Conservation (phyloP, 768 basidiomycete species). For the Suillus plorans region DNA sequence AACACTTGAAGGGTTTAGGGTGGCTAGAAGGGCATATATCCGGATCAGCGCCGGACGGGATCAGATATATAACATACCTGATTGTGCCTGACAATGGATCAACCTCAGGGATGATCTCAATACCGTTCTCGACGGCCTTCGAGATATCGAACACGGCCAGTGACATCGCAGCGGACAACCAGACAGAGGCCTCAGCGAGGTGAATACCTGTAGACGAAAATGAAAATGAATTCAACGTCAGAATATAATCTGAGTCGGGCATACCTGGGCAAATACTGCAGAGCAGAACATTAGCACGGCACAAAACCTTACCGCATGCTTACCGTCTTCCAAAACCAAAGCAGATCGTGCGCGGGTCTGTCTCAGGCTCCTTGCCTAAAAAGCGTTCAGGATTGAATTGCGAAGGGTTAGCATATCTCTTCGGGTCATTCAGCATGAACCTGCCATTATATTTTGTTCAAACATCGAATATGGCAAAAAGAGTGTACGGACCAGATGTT, state of each 20-base stretch:
- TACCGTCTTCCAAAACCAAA: constrained; percentile 72
- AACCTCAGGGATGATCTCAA: constrained; percentile 46
- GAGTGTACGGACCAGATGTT: constrained; percentile 19
- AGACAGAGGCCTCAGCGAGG: constrained; percentile 45
- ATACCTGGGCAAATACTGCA: constrained; percentile 30
- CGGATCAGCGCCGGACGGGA: background rate
- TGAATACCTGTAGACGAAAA: constrained; percentile 37
- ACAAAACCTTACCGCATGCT: constrained; percentile 18
- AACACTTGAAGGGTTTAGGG: no score
- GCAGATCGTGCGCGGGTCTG: constrained; percentile 57
- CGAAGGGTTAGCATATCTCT: constrained; percentile 51
- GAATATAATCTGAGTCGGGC: background rate
- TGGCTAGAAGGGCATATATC: constrained; percentile 22
- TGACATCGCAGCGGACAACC: constrained; percentile 35
- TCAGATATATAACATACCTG: constrained; percentile 34
- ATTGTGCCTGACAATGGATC: constrained; percentile 56
- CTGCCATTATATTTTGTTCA: constrained; percentile 10
- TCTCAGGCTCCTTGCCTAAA: constrained; percentile 45
- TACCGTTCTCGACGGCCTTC: constrained; percentile 38
- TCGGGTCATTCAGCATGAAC: constrained; percentile 33
- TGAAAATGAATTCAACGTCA: constrained; percentile 5
- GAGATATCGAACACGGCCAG: constrained; percentile 45
- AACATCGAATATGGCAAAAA: constrained; percentile 12
- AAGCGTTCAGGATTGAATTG: constrained; percentile 63
- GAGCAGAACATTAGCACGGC: constrained; percentile 6